Evolutionary conservation across 2,329 filamentous ascomycete species (phyloP).

Genomic region (Hymenoscyphus salicellus): DNA sequence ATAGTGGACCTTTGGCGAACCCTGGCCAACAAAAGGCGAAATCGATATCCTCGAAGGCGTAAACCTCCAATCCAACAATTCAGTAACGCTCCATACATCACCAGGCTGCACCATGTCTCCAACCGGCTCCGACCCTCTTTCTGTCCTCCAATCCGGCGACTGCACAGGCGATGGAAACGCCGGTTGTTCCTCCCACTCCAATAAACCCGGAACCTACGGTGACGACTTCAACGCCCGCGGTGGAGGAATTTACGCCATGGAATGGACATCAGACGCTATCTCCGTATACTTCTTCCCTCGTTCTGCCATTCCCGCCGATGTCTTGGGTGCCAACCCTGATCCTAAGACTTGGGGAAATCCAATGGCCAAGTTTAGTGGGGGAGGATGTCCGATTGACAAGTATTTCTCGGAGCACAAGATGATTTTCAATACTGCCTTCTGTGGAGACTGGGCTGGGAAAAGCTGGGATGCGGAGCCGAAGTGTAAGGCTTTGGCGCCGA

Average conservation of each 20-base stretch:
- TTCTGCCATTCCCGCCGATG: conserved; percentile 59
- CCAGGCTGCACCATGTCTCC: conserved; percentile 43
- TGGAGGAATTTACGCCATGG: conserved; percentile 70
- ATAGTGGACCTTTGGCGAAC: conserved; percentile 49
- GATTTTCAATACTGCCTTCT: conserved; percentile 80
- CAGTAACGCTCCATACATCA: conserved; percentile 66
- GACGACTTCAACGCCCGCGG: conserved; percentile 66
- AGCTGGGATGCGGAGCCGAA: conserved; percentile 58
- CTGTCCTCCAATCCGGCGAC: conserved; percentile 47
- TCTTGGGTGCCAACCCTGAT: conserved; percentile 53
- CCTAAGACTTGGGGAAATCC: conserved; percentile 68
- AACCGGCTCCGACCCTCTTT: conserved; percentile 46
- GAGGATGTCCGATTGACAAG: conserved; percentile 66
- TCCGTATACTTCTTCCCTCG: conserved; percentile 80
- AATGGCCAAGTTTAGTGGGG: conserved; percentile 64
- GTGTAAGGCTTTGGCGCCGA: conserved; percentile 58
- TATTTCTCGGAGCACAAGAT: conserved; percentile 73
- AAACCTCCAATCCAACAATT: conserved; percentile 57
- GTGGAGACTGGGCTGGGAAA: conserved; percentile 76
- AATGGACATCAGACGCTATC: conserved; percentile 73
- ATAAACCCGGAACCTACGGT: conserved; percentile 57
- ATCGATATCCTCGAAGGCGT: conserved; percentile 81
- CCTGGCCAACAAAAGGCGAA: conserved; percentile 69
- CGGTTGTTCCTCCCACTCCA: conserved; percentile 59
- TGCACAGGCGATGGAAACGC: conserved; percentile 51